A percentile compares a stretch with the other conserved stretches of the same genome.
phyloP scores from a whole-genome alignment of 2,329 filamentous ascomycete genomes.

The Diplodia scrobiculata region DNA sequence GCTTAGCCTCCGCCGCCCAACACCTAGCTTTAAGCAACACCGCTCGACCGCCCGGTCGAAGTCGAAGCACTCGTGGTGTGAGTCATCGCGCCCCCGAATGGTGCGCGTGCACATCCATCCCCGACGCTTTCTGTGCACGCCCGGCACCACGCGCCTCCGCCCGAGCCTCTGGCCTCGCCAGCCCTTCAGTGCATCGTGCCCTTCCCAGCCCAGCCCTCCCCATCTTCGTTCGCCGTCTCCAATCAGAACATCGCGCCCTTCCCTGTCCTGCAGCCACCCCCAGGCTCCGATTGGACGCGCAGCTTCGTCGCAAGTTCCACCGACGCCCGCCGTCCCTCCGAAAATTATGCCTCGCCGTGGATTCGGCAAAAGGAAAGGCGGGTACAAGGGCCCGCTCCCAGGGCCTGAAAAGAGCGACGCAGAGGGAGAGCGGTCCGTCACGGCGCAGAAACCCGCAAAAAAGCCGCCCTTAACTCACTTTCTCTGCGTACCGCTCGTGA shows the following conservation, averaged over 20 bases:
- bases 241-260: background rate
- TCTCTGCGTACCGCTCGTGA: slow-evolving; percentile 73
- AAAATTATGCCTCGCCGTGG: slow-evolving; percentile 18
- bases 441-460: slow-evolving; percentile 33
- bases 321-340: background rate
- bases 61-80: background rate
- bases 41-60: background rate
- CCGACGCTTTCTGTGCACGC: background rate
- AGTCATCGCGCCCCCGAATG: background rate
- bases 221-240: background rate
- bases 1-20: background rate
- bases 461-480: slow-evolving; percentile 68
- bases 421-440: background rate
- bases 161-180: background rate
- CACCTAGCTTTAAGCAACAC: background rate
- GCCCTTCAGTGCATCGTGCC: background rate
- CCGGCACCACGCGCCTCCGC: background rate
- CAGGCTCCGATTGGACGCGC: background rate
- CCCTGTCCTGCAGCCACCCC: background rate
- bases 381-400: slow-evolving; percentile 21
- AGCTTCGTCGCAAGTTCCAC: background rate
- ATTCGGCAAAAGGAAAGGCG: slow-evolving; percentile 9
- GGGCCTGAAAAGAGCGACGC: background rate
- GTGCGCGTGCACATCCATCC: background rate
- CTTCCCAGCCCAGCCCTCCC: background rate